Base-by-base conservation (phyloP, 257 asterid genomes). In the Cinchona pubescens region DNA sequence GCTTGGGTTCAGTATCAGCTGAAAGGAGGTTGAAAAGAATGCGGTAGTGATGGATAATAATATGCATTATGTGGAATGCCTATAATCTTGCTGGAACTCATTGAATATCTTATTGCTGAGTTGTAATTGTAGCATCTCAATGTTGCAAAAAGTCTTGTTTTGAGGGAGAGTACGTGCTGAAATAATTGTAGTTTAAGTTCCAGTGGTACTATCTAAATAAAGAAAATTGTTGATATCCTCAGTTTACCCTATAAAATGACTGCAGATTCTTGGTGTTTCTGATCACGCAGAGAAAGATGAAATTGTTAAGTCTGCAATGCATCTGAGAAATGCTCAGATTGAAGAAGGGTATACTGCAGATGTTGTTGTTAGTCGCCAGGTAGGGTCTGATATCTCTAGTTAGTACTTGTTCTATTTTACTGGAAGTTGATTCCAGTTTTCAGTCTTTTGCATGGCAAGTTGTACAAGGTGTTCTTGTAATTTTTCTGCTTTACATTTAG, bases 311-410 rank as follows among this genome's bases (percentile, higher is more conserved):
- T 83, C 98, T 12, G 99, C 81, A 64, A 95, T 87, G 91, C 91
- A 90, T 84, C 88, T 95, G 32, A 92, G 69, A 82, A 90, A 88
- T 81, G 90, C 92, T 38, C 97, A 95, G 85, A 82, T 92, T 65
- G 99, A 95, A 82, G 98, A 92, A 83, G 99, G 98, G 38, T 95
- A 91, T 79, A 95, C 98, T 48, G 88, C 85, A 82, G 99, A 91
- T 74, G 96, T 85, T 79, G 94, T 90, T 76, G 78, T 84, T 79
- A 84, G 90, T 84, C 97, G 99, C 69, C 96, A 87, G 96, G 99
- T 92, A 60, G 38, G 67, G 70, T 55, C 60, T 66, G 61, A 48
- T 76, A 34, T 76, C 71, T 30, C 25, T 56, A 14, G 25, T 37
- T 11, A 19, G 42, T 1, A 15, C 61, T 55, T 67, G 38, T 71